phyloP scores from a whole-genome alignment of 140 eudicot species.

The Stevia rebaudiana region DNA sequence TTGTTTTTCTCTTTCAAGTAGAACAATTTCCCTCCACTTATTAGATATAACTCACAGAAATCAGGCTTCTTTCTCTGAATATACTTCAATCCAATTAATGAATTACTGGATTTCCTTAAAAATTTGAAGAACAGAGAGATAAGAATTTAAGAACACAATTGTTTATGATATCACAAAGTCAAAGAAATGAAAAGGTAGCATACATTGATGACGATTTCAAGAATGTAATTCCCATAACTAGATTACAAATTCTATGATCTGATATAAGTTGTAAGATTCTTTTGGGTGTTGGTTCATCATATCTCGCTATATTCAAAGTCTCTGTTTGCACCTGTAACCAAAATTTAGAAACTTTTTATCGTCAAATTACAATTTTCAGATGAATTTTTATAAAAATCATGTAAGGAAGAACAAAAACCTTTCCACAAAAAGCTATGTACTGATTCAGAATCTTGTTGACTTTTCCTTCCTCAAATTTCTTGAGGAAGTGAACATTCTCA shows the following conservation, averaged over 20 bases:
- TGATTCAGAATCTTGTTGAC: constrained; percentile 41
- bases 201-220: constrained; percentile 64
- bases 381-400: no score
- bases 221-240: constrained; percentile 66
- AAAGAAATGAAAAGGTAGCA: background rate
- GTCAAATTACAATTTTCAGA: no score
- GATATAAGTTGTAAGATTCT: constrained; percentile 42
- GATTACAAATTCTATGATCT: constrained; percentile 39
- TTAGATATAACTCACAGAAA: constrained; percentile 54
- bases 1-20: constrained; percentile 50
- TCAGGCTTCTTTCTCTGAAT: constrained; percentile 56
- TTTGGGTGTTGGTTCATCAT: constrained; percentile 47
- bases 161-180: background rate
- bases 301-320: constrained; percentile 41
- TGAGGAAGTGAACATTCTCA: constrained; percentile 39
- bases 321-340: constrained; percentile 57
- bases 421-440: constrained; percentile 65
- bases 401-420: constrained; percentile 32
- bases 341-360: background rate
- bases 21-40: constrained; percentile 57
- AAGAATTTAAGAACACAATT: background rate
- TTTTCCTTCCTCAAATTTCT: constrained; percentile 58
- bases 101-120: constrained; percentile 46
- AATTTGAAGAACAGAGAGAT: background rate
- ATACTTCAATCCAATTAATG: constrained; percentile 34